phyloP scores from a whole-genome alignment of 2,329 filamentous ascomycete species.

The Chaetomium sp. region DNA sequence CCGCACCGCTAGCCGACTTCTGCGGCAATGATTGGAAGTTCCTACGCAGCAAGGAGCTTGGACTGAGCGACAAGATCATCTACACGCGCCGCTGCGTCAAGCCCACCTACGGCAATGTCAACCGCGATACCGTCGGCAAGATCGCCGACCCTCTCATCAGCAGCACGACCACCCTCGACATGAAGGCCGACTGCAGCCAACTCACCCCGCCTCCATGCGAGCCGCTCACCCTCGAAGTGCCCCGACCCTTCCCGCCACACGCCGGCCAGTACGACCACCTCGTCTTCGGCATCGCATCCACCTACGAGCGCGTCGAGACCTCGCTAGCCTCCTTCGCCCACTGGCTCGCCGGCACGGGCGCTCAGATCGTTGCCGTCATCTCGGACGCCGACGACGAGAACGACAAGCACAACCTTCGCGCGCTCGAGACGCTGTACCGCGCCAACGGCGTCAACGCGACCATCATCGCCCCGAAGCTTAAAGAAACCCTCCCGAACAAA shows the following conservation, averaged over 20 bases:
- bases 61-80: slow-evolving; percentile 46
- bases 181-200: slow-evolving; percentile 37
- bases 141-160: slow-evolving; percentile 44
- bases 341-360: slow-evolving; percentile 56
- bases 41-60: slow-evolving; percentile 36
- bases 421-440: slow-evolving; percentile 40
- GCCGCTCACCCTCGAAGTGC: slow-evolving; percentile 51
- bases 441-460: slow-evolving; percentile 38
- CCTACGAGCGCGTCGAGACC: slow-evolving; percentile 51
- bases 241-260: slow-evolving; percentile 45
- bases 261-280: slow-evolving; percentile 52
- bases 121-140: slow-evolving; percentile 45
- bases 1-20: not conserved
- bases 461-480: slow-evolving; percentile 36
- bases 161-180: slow-evolving; percentile 38
- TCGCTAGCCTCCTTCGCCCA: slow-evolving; percentile 56
- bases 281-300: slow-evolving; percentile 61
- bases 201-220: slow-evolving; percentile 42
- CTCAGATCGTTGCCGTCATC: slow-evolving; percentile 55
- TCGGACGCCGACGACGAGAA: slow-evolving; percentile 43
- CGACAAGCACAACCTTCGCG: slow-evolving; percentile 20
- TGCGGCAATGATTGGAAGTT: slow-evolving; percentile 27
- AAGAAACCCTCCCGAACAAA: slow-evolving; percentile 29
- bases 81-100: slow-evolving; percentile 51
- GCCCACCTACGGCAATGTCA: slow-evolving; percentile 40